These are phyloP conservation scores for Sanghuangporus weigelae DNA, from an alignment of 1,284 basidiomycete species.

Conservation along the genomic window DNA sequence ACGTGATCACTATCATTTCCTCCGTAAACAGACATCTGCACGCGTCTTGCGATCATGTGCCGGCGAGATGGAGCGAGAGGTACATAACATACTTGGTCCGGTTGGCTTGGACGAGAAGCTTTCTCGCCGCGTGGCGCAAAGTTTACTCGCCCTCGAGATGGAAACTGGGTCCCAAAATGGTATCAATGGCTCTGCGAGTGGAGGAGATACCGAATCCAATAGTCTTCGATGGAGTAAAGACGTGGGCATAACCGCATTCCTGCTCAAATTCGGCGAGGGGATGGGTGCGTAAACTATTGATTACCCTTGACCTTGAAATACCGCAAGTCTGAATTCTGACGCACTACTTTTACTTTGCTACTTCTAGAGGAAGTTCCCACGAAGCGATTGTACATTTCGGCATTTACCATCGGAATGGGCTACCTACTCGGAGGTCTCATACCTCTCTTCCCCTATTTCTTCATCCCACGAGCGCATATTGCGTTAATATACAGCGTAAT, in stretches of 20 bases:
- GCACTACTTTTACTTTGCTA: background rate
- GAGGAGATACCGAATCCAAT: conserved; percentile 43
- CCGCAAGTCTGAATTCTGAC: background rate
- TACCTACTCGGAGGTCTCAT: conserved; percentile 86
- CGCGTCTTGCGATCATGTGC: conserved; percentile 84
- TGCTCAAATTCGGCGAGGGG: conserved; percentile 90
- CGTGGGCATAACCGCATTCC: conserved; percentile 82
- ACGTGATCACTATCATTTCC: conserved; percentile 88
- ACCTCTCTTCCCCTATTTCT: conserved; percentile 89
- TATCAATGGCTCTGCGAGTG: conserved; percentile 22
- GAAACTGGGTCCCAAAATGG: conserved; percentile 26
- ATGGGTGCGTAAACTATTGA: conserved; percentile 49
- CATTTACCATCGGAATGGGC: conserved; percentile 88
- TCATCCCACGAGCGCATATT: conserved; percentile 59
- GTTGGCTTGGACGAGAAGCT: conserved; percentile 84
- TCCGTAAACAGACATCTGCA: conserved; percentile 67
- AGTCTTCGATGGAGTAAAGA: conserved; percentile 62
- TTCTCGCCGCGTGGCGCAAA: conserved; percentile 74
- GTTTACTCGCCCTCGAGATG: conserved; percentile 64
- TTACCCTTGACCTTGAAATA: background rate
- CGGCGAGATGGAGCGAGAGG: conserved; percentile 95
- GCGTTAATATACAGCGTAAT: conserved; percentile 72
- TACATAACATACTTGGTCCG: conserved; percentile 81
- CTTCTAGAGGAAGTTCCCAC: conserved; percentile 75
- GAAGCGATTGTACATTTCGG: conserved; percentile 69